These are phyloP conservation scores for Aureobasidium sp. DNA, from an alignment of 2,329 filamentous ascomycete species.

Conservation along the genomic window DNA sequence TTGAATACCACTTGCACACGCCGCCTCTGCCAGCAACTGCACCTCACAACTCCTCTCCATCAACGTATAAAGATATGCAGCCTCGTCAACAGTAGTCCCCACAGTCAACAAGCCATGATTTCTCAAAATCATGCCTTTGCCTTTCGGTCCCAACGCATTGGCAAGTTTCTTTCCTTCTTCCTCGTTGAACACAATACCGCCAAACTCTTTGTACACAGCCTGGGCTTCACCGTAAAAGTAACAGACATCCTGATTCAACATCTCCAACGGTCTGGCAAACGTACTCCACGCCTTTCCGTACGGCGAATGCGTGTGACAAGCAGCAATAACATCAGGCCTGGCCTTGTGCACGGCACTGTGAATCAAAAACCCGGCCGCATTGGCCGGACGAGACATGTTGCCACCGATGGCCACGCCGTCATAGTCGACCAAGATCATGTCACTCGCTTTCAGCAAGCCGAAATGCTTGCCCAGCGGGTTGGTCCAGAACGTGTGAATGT, in stretches of 20 bases:
- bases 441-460: slow-evolving; percentile 55
- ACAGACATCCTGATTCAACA: slow-evolving; percentile 63
- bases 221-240: slow-evolving; percentile 58
- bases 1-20: slow-evolving; percentile 46
- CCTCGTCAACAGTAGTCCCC: slow-evolving; percentile 66
- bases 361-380: slow-evolving; percentile 63
- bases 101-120: slow-evolving; percentile 70
- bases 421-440: slow-evolving; percentile 61
- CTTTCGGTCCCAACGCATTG: slow-evolving; percentile 53
- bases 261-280: slow-evolving; percentile 59
- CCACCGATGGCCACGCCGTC: slow-evolving; percentile 58
- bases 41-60: slow-evolving; percentile 63
- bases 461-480: slow-evolving; percentile 61
- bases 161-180: slow-evolving; percentile 61
- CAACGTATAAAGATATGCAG: slow-evolving; percentile 61
- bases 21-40: slow-evolving; percentile 62
- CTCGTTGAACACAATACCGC: slow-evolving; percentile 55
- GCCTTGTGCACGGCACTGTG: slow-evolving; percentile 64
- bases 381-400: slow-evolving; percentile 53
- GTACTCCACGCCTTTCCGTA: slow-evolving; percentile 61
- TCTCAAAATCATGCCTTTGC: slow-evolving; percentile 56
- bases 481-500: slow-evolving; percentile 59
- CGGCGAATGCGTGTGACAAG: slow-evolving; percentile 62
- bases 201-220: slow-evolving; percentile 48
- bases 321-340: slow-evolving; percentile 56